Evolutionary conservation across 495 filamentous ascomycete genomes (phyloP).

Genomic region (Articulospora tetracladia): DNA sequence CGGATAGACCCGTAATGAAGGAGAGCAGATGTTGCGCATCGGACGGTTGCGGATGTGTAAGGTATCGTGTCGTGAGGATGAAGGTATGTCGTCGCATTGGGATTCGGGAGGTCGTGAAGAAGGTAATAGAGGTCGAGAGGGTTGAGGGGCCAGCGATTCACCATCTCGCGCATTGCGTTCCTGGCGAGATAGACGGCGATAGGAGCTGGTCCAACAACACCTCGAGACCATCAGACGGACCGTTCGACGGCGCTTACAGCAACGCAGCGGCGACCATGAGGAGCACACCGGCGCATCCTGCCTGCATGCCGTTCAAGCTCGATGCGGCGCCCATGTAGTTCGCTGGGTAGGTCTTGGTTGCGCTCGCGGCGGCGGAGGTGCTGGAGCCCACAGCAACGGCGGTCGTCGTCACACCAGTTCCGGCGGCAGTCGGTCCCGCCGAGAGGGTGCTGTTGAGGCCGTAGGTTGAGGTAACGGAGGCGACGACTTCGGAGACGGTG

Average conservation of each 20-base stretch:
- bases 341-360: conserved; percentile 17
- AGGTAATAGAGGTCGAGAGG: not conserved
- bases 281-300: conserved; percentile 38
- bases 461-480: conserved; percentile 28
- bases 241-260: conserved; percentile 28
- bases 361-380: conserved; percentile 3
- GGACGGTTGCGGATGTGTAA: conserved; percentile 14
- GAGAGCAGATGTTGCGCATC: conserved; percentile 19
- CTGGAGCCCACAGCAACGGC: conserved; percentile 18
- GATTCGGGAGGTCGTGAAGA: not conserved
- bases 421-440: conserved; percentile 23
- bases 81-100: conserved; percentile 35
- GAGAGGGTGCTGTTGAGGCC: conserved; percentile 23
- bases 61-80: not conserved
- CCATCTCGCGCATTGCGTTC: no score
- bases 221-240: conserved; percentile 3
- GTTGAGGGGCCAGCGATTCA: not conserved
- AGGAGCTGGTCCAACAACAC: not conserved
- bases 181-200: not conserved
- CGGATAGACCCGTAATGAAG: conserved; percentile 20
- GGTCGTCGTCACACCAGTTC: conserved; percentile 17
- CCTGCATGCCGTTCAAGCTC: conserved; percentile 32
- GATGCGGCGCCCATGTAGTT: conserved; percentile 31
- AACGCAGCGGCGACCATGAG: conserved; percentile 42
- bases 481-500: conserved; percentile 39